These are phyloP conservation scores for Trichoderma sp. DNA, from an alignment of 2,329 filamentous ascomycete species.

Conservation along the genomic window DNA sequence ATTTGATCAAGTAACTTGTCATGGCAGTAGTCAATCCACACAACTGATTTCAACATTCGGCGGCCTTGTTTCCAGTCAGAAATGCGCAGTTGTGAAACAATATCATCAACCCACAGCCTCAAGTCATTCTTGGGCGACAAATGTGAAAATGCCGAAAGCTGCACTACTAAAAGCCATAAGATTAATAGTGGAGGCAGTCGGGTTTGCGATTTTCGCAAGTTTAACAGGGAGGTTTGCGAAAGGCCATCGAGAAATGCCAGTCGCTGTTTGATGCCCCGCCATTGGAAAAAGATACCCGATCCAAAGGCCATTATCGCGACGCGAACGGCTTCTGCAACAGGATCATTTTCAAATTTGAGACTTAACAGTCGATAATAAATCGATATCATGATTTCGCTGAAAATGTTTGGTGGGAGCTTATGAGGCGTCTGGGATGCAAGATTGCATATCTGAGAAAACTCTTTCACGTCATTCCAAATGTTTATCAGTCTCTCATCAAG, in stretches of 20 bases:
- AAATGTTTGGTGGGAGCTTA: conserved; percentile 31
- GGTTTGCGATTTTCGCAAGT: neutral
- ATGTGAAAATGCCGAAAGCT: neutral
- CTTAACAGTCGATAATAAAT: neutral
- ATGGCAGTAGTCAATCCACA: conserved; percentile 31
- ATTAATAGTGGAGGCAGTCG: neutral
- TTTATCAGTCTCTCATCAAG: conserved; percentile 27
- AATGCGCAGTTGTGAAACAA: neutral
- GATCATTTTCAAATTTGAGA: neutral
- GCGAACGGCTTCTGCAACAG: conserved; percentile 25
- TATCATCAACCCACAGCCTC: neutral
- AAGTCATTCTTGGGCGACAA: neutral
- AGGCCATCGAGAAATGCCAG: neutral
- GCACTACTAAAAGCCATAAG: neutral
- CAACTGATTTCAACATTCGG: conserved; percentile 19
- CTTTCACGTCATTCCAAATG: conserved; percentile 30
- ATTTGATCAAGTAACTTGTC: neutral
- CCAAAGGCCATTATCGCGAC: conserved; percentile 31
- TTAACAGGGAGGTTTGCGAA: neutral
- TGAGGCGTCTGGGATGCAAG: conserved; percentile 31
- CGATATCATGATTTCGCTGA: conserved; percentile 33
- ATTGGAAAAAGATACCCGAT: conserved; percentile 30
- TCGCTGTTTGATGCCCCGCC: conserved; percentile 32
- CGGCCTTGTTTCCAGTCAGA: conserved; percentile 27
- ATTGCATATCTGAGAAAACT: conserved; percentile 31